Evolutionary conservation across 2,329 filamentous ascomycete genomes (phyloP).

Genomic region (Phaeosphaeriaceae sp.): DNA sequence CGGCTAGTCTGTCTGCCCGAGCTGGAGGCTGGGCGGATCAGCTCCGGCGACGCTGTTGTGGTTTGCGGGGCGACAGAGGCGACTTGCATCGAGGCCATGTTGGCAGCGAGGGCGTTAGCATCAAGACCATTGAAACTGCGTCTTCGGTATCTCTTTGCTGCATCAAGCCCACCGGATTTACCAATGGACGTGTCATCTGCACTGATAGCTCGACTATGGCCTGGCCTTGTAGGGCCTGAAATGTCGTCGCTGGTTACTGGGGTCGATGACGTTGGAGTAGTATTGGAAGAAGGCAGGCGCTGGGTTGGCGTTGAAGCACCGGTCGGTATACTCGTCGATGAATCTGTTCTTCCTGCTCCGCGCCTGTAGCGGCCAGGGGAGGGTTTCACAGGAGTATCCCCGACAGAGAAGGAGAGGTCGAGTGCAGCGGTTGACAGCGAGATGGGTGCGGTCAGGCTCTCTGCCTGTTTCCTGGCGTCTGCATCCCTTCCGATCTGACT

Average conservation of each 20-base stretch:
- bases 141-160: slow-evolving; percentile 78
- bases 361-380: slow-evolving; percentile 87
- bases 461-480: slow-evolving; percentile 46
- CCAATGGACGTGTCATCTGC: slow-evolving; percentile 74
- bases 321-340: slow-evolving; percentile 45
- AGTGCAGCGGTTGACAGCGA: slow-evolving; percentile 60
- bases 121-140: slow-evolving; percentile 79
- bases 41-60: slow-evolving; percentile 15
- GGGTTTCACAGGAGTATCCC: slow-evolving; percentile 67
- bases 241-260: slow-evolving; percentile 51
- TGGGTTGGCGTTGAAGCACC: slow-evolving; percentile 39
- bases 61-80: slow-evolving; percentile 14
- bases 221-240: slow-evolving; percentile 44
- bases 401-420: slow-evolving; percentile 62
- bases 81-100: slow-evolving; percentile 23
- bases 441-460: slow-evolving; percentile 55
- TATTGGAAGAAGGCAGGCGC: slow-evolving; percentile 47
- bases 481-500: slow-evolving; percentile 58
- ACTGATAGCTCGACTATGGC: slow-evolving; percentile 65
- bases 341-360: slow-evolving; percentile 63
- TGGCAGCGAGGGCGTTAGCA: slow-evolving; percentile 33
- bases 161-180: slow-evolving; percentile 65
- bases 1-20: slow-evolving; percentile 38
- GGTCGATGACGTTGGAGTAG: slow-evolving; percentile 61
- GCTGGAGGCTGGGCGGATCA: slow-evolving; percentile 36